Evolutionary conservation across 2,329 filamentous ascomycete species (phyloP), one percentile per base, ranked within the genome.

Genomic region (Ploettnerulaceae sp.): DNA sequence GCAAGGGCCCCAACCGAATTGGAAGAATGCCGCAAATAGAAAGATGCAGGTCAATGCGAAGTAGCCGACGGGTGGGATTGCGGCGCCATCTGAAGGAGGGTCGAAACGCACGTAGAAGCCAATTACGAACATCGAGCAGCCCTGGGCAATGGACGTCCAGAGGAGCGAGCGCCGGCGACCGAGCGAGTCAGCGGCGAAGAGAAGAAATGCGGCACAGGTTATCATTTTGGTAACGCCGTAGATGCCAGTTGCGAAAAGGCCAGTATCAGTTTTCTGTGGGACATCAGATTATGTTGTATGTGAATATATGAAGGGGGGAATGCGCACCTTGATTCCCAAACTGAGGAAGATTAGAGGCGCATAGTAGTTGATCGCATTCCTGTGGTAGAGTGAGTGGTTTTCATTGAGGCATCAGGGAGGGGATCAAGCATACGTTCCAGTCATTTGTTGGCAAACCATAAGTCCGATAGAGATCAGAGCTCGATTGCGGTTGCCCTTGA

Each of bases 151-250:
- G 7, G 76, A 79, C 1, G 81, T 85, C 35, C 44, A 39, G 14
- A 34, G 28, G 15, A 41, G 37, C 15, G 37, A 52, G 51, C 63
- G 66, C 12, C 81, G 69, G 47, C 84, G 76, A 17, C 84, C 84
- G 1, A 88, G 75, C 2, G 80, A 82, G 62, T 88, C 84, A 49
- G 81, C 81, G 11, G 77, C 75, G 56, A 86, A 81, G 54, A 83
- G 61, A 20, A 88, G 71, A 69, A 87, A 88, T 43, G 72, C 60
- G 4, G 74, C 71, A 59, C 81, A 85, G 29, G 78, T 76, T 7
- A 71, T 66, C 66, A 83, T 80, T 64, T 88, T 88, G 46, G 86
- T 77, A 44, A 87, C 74, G 20, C 84, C 84, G 61, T 87, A 88
- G 54, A 88, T 76, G 31, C 84, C 84, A 0, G 84, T 87, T 4